Base-by-base conservation (phyloP, 192 early-diverging fungal genomes). In the Helicostylum pulchrum region DNA sequence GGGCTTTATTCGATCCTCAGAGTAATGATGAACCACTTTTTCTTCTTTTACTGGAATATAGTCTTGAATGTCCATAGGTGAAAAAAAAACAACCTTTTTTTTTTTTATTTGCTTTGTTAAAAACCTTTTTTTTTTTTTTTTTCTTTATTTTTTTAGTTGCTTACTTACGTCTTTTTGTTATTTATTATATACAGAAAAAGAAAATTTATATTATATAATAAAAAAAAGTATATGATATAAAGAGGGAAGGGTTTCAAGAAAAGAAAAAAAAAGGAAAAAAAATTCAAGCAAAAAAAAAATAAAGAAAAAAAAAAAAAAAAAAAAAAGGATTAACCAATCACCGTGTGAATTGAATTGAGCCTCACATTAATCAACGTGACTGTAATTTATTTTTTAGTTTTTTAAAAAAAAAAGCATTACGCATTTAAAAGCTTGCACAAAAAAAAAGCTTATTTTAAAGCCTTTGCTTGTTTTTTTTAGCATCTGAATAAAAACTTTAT, bases 31-130 rank as follows among this genome's bases (percentile, higher is more conserved):
- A 51, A 5, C 9, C 9, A 39, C 36, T 39, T 39, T 39, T 39
- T 39, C 36, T 39, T 57, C 64, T 48, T 57, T 26, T 0, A 42
- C 19, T 7, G 34, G 42, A 14, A 49, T 57, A 52, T 66, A 66
- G 39, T 53, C 64, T 66, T 66, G 64, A 30, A 66, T 47, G n/a
- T 66, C 54, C 64, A 66, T 66, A 15, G 6, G 5, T 9, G 6
- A 9, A 39, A 39, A 39, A 39, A 39, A 39, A n/a, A n/a, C n/a
- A n/a, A 39, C 36, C 9, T 39, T 39, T 39, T 39, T 39, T 39
- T 39, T 39, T 39, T 39, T 39, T 39, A 39, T 39, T 3, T 9
- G 6, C 5, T 6, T 39, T 39, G 9, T 10, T 39, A 39, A 39
- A 39, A 39, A 39, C 7, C 0, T 6, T 6, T 39, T 39, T 39